phyloP scores from a whole-genome alignment of 2,329 filamentous ascomycete genomes.

The Botrytis fragariae region DNA sequence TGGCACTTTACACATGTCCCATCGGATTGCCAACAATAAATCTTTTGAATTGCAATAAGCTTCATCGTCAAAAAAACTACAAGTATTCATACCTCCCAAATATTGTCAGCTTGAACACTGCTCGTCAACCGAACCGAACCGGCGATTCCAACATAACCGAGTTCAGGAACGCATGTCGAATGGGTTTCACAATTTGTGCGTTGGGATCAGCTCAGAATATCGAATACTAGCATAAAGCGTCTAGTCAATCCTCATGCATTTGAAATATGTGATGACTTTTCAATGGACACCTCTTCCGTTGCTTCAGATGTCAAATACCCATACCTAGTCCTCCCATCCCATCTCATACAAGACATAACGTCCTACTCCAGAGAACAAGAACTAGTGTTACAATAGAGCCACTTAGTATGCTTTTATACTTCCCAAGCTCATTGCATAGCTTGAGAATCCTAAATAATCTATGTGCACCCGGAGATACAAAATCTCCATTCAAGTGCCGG shows the following conservation, averaged over 20 bases:
- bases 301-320: background rate
- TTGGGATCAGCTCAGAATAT: background rate
- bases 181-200: background rate
- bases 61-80: background rate
- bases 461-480: background rate
- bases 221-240: background rate
- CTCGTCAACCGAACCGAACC: background rate
- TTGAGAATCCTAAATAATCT: background rate
- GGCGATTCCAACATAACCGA: background rate
- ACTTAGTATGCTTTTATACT: background rate
- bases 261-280: background rate
- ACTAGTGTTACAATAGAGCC: background rate
- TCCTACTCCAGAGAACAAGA: background rate
- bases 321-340: background rate
- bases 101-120: background rate
- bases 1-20: background rate
- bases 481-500: background rate
- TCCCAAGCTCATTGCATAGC: background rate
- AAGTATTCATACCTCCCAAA: background rate
- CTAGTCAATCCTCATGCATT: background rate
- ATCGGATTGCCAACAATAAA: background rate
- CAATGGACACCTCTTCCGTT: background rate
- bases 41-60: background rate
- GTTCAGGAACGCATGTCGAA: background rate
- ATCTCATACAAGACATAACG: background rate